Evolutionary conservation across 1,284 basidiomycete species (phyloP), one percentile per base, ranked within the genome.

Genomic region (Jaminaea rosea): DNA sequence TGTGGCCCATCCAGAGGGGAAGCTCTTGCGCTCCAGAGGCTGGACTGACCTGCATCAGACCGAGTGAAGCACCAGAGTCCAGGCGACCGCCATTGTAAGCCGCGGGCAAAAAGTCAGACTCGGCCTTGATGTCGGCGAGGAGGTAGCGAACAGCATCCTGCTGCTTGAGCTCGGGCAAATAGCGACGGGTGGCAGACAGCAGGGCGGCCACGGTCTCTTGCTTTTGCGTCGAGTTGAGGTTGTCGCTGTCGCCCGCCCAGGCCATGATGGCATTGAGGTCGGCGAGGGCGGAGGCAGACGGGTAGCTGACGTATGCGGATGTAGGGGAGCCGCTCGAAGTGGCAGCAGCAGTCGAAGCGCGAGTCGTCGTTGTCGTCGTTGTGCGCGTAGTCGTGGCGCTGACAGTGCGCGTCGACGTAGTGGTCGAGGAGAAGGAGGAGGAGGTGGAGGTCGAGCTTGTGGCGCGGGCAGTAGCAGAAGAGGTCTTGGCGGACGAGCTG

Each of bases 61-160:
- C 69, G 48, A 64, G 55, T 23, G 62, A 62, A 10, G 59, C 53
- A 4, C 70, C 70, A 0, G 59, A 63, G 34, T 70, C 69, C 1
- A 70, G 52, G 8, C 70, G 58, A 1, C 63, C 65, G 11, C 58
- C 59, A 23, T 55, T 59, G 29, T 60, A 29, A 28, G 55, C 49
- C 21, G 19, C 11, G 2, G 59, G 26, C 19, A 61, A 41, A 34
- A 73, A 73, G 32, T 70, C 69, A 15, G 63, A 66, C 44, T 73
- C 70, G 26, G 69, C 64, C 44, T 65, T 63, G 52, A 73, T 73
- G 31, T 73, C 70, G 2, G 69, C 61, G 37, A 73, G 56, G 49
- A 72, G 21, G 65, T 56, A 6, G 69, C 56, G 1, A 51, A 46
- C 4, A 67, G 65, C 44, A 54, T 59, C 17, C 53, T 51, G 0